Base-by-base conservation (phyloP, 2,329 filamentous ascomycete species). In the Scopulariopsis brevicaulis region DNA sequence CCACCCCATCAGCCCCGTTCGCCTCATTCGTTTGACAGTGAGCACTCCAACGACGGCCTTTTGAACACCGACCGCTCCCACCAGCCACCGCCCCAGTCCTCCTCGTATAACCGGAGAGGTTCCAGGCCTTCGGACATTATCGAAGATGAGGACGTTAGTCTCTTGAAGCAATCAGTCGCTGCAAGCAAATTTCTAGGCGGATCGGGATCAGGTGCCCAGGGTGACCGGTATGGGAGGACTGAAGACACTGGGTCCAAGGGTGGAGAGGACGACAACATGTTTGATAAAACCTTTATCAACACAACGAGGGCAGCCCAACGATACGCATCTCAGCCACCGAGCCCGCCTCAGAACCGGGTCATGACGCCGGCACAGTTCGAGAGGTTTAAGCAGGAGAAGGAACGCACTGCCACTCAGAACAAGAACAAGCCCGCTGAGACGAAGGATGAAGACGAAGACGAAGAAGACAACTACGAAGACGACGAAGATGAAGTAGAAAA, bases 351-450 rank as follows among this genome's bases (percentile, higher is more conserved):
- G 22, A 87, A 82, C 68, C 94, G 94, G 70, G 87, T 94, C 61
- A 96, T 96, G 89, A 96, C 91, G 1, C 87, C 87, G 1, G 89
- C 86, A 12, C 84, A 96, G 68, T 96, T 95, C 64, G 90, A 96
- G 68, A 81, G 81, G 62, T 93, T 92, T 65, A 82, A 85, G 61
- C 80, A 86, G 65, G 87, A 94, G 66, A 86, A 89, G 65, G 85
- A 85, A 63, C 78, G 83, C n/a, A 76, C 80, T 58, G 67, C 68
- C 37, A 75, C 69, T 32, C 75, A 73, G 64, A 77, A 71, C 64
- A 73, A 59, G 63, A 34, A 53, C 18, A 73, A 74, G 24, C 60
- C 68, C 67, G 22, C 81, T 5, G 73, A 74, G 22, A 78, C 77
- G 18, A 79, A 80, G 40, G 79, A 84, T 48, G 83, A 84, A 8